These are phyloP conservation scores for Carex cristatella DNA, from an alignment of 176 grass and related monocot genomes.

Conservation along the genomic window DNA sequence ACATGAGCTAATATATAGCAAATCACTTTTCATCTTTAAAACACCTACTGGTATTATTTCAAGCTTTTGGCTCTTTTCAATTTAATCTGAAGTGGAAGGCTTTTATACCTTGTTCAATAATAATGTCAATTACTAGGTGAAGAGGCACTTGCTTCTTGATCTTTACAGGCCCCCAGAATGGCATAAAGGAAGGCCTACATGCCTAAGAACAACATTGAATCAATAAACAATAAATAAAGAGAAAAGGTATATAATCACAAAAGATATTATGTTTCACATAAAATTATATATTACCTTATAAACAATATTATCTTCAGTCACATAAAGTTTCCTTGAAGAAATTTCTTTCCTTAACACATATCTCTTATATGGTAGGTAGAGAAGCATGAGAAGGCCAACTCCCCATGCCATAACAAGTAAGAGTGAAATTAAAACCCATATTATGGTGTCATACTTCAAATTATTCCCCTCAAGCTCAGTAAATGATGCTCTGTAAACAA, in stretches of 20 bases:
- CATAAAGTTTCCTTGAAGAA: slow-evolving; percentile 39
- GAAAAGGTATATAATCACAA: neutral
- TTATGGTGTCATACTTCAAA: slow-evolving; percentile 51
- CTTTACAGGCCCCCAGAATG: slow-evolving; percentile 37
- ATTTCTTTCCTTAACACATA: slow-evolving; percentile 56
- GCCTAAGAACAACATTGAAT: slow-evolving; percentile 25
- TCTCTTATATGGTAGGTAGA: slow-evolving; percentile 67
- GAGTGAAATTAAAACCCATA: slow-evolving; percentile 62
- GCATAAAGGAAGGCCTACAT: slow-evolving; percentile 44
- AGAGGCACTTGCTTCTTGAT: slow-evolving; percentile 53
- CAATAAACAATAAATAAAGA: neutral
- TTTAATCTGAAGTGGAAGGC: neutral
- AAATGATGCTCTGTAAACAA: slow-evolving; percentile 59
- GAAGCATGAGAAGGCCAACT: slow-evolving; percentile 53
- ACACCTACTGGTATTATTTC: neutral
- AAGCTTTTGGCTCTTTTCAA: neutral
- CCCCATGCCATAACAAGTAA: slow-evolving; percentile 72
- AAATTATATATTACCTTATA: slow-evolving; percentile 40
- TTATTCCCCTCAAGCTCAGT: slow-evolving; percentile 37
- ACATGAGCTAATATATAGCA: neutral
- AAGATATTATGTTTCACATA: neutral
- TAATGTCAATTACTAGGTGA: slow-evolving; percentile 55
- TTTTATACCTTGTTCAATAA: slow-evolving; percentile 55
- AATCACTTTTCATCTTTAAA: neutral
- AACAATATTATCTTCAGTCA: slow-evolving; percentile 44